phyloP scores from a whole-genome alignment of 164 flowering plant species.

The Umbellularia californica region DNA sequence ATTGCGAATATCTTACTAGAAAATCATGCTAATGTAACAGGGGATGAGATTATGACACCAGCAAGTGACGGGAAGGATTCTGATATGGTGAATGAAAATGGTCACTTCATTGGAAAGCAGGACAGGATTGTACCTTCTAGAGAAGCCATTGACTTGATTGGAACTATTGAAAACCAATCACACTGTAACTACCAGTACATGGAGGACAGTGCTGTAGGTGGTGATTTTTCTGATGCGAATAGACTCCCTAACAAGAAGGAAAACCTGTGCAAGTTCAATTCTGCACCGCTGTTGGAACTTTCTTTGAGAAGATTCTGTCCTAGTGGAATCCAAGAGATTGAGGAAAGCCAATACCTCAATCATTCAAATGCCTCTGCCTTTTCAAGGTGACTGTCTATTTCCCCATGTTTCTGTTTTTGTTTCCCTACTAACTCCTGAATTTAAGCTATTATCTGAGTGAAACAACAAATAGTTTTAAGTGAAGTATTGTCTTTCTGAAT shows the following conservation, averaged over 20 bases:
- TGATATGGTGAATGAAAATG: constrained; percentile 1
- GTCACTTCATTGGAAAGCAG: constrained; percentile 16
- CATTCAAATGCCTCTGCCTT: constrained; percentile 85
- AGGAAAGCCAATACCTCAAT: constrained; percentile 42
- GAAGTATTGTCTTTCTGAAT: background rate
- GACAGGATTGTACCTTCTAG: constrained; percentile 23
- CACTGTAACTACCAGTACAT: constrained; percentile 1
- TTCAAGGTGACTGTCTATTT: constrained; percentile 30
- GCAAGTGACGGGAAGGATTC: background rate
- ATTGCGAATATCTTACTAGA: constrained; percentile 1
- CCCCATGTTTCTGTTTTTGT: background rate
- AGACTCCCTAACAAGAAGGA: constrained; percentile 20
- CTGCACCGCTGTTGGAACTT: constrained; percentile 53
- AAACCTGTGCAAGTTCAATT: constrained; percentile 26
- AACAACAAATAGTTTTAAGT: background rate
- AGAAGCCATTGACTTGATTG: constrained; percentile 79
- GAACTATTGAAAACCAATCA: constrained; percentile 43
- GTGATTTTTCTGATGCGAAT: constrained; percentile 1
- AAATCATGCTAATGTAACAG: constrained; percentile 6
- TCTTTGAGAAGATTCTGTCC: constrained; percentile 53
- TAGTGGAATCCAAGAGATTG: constrained; percentile 28
- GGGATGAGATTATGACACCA: background rate
- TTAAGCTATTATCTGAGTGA: background rate
- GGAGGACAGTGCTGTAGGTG: background rate
- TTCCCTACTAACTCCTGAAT: too few relatives aligned